phyloP scores from a whole-genome alignment of 106 monocot genomes.

The Dioscorea alata region DNA sequence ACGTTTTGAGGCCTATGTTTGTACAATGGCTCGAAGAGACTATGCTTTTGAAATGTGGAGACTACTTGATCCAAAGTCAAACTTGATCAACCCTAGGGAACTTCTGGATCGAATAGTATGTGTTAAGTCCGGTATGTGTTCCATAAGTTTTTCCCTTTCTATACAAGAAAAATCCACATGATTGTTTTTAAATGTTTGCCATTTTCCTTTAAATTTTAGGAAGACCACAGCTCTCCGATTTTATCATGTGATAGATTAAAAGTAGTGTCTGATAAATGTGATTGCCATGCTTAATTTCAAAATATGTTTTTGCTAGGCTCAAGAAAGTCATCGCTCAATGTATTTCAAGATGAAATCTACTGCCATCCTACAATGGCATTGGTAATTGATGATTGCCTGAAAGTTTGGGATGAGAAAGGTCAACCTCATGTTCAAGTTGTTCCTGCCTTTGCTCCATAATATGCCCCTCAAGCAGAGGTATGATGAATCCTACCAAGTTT shows the following conservation, averaged over 20 bases:
- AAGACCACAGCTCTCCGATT: too few species aligned
- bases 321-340: conserved; percentile 79
- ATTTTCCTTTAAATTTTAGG: too few species aligned
- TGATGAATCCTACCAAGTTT: too few species aligned
- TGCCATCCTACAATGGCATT: conserved; percentile 96
- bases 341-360: conserved; percentile 86
- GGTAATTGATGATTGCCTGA: conserved; percentile 96
- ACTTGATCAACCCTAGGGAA: conserved; percentile 62
- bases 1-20: conserved; percentile 98
- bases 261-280: background rate
- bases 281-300: background rate
- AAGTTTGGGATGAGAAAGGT: conserved; percentile 99
- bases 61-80: conserved; percentile 91
- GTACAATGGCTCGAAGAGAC: conserved; percentile 99
- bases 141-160: too few species aligned
- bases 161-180: background rate
- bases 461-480: conserved; percentile 99
- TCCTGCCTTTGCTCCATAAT: conserved; percentile 96
- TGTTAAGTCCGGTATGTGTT: too few species aligned
- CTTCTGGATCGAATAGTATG: too few species aligned
- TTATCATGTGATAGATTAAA: too few species aligned
- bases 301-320: conserved; percentile 31
- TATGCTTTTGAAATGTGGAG: conserved; percentile 99
- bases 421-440: conserved; percentile 97
- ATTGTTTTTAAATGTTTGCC: too few species aligned